A percentile compares a stretch with the other conserved stretches of the same genome.
Evolutionary conservation across 2,329 filamentous ascomycete genomes (phyloP).

Genomic region (Microcera coccophila): DNA sequence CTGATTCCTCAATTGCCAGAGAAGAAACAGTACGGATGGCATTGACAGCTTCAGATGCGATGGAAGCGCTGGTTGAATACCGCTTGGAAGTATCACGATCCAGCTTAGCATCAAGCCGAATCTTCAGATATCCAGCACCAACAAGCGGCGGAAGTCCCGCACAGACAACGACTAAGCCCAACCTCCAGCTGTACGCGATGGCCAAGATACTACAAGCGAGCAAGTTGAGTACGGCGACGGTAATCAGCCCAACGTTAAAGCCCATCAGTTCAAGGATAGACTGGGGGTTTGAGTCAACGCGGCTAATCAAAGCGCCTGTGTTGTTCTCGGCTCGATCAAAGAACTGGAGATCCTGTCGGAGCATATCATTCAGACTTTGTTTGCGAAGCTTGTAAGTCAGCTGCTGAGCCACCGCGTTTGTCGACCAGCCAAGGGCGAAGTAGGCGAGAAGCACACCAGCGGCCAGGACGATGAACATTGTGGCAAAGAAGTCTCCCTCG

Average conservation of each 20-base stretch:
- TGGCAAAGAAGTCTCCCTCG: constrained; percentile 49
- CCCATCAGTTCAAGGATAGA: constrained; percentile 50
- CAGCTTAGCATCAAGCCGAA: constrained; percentile 46
- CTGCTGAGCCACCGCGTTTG: constrained; percentile 31
- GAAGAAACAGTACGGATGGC: constrained; percentile 49
- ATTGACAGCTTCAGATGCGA: constrained; percentile 48
- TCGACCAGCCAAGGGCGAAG: constrained; percentile 34
- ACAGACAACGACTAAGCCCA: constrained; percentile 46
- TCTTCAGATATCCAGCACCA: constrained; percentile 43
- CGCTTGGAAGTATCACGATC: constrained; percentile 41
- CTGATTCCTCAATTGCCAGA: constrained; percentile 42
- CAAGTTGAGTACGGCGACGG: constrained; percentile 44
- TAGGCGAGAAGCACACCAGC: constrained; percentile 44
- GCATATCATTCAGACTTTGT: constrained; percentile 46
- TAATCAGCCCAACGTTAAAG: constrained; percentile 45
- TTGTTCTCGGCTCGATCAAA: constrained; percentile 38
- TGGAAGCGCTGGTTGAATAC: constrained; percentile 45
- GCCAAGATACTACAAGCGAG: constrained; percentile 44
- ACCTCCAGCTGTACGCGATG: constrained; percentile 46
- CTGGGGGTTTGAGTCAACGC: constrained; percentile 38
- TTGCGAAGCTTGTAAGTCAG: constrained; percentile 24
- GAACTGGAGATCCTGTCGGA: constrained; percentile 52
- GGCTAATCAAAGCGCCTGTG: constrained; percentile 38
- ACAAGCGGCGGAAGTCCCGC: constrained; percentile 45
- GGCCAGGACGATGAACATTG: constrained; percentile 53